Percentiles rank a stretch among this genome's conserved stretches.
phyloP scores from a whole-genome alignment of 495 filamentous ascomycete species.

The Penicillium herquei region DNA sequence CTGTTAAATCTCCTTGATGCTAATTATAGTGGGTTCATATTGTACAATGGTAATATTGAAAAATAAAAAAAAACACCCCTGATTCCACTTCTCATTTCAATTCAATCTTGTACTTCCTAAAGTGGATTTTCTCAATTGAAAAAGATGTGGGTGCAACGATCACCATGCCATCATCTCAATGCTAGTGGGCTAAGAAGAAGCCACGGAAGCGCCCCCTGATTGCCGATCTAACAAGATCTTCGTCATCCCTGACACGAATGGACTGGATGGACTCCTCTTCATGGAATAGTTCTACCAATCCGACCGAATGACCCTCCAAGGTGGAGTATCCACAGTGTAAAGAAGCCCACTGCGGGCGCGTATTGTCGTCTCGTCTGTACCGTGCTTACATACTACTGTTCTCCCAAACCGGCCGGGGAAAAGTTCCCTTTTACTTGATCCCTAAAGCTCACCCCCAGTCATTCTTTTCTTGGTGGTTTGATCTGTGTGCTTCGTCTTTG shows the following conservation, averaged over 20 bases:
- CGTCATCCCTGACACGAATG: background rate
- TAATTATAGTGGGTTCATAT: background rate
- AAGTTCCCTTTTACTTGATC: slow-evolving; percentile 10
- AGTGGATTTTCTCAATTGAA: background rate
- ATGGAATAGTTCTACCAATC: background rate
- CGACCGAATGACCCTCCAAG: background rate
- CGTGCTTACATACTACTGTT: slow-evolving; percentile 24
- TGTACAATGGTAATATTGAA: no score
- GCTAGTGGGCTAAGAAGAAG: background rate
- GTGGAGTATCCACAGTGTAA: slow-evolving; percentile 10
- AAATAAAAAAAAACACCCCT: background rate
- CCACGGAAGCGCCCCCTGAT: slow-evolving; percentile 4
- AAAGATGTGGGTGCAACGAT: slow-evolving; percentile 10
- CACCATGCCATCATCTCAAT: slow-evolving; percentile 8
- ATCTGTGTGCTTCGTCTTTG: background rate
- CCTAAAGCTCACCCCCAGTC: slow-evolving; percentile 41
- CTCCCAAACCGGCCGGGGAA: slow-evolving; percentile 19
- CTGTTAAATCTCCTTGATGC: background rate
- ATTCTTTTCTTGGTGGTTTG: slow-evolving; percentile 28
- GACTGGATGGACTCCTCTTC: background rate
- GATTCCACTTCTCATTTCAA: background rate
- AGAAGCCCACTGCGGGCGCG: slow-evolving; percentile 8
- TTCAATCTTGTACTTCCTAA: background rate
- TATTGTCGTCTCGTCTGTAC: slow-evolving; percentile 4
- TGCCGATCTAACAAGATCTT: slow-evolving; percentile 13